Evolutionary conservation across 2,329 filamentous ascomycete genomes (phyloP), one percentile per base, ranked within the genome.

Genomic region (Cladosporium austrohemisphaericum): DNA sequence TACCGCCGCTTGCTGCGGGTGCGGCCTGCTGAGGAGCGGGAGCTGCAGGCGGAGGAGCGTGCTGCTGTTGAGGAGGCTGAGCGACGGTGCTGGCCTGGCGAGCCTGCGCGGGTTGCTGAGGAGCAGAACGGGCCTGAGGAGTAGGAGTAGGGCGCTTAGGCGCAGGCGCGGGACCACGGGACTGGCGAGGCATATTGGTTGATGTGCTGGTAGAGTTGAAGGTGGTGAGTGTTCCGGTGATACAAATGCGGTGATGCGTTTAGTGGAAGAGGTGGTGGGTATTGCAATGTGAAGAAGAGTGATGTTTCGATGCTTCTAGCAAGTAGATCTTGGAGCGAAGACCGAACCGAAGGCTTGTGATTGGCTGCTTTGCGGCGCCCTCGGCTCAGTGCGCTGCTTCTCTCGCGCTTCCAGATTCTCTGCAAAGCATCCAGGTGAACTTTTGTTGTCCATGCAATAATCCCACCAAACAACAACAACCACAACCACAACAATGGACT

Each of bases 71-170:
- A 28, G 71, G 65, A 20, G 73, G 70, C 41, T 59, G 57, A 28
- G 72, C 71, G 46, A 36, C 37, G 14, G 46, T 49, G 38, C 40
- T 44, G 38, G 40, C 40, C 19, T 32, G 33, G 31, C 73, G 69
- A 53, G 70, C 63, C 58, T 77, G 75, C 69, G 61, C 85, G 79
- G 56, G 88, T 88, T 51, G 85, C 78, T 60, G 86, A 81, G 66
- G 85, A 81, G 59, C 86, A 80, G 64, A 61, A 35, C 51, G 57
- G 23, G 71, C 64, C 26, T 69, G 68, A 31, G 71, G 65, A 38
- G 44, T 26, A 20, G 44, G 44, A 50, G 67, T 66, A 23, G 73
- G 71, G 53, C 72, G 72, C 63, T 67, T 68, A 48, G 71, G 69
- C 50, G 71, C 71, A 48, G 71, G 58, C 58, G 71, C 64, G 56